Conservation (phyloP, 352 stramenopile species). For the Phytophthora parvispora region DNA sequence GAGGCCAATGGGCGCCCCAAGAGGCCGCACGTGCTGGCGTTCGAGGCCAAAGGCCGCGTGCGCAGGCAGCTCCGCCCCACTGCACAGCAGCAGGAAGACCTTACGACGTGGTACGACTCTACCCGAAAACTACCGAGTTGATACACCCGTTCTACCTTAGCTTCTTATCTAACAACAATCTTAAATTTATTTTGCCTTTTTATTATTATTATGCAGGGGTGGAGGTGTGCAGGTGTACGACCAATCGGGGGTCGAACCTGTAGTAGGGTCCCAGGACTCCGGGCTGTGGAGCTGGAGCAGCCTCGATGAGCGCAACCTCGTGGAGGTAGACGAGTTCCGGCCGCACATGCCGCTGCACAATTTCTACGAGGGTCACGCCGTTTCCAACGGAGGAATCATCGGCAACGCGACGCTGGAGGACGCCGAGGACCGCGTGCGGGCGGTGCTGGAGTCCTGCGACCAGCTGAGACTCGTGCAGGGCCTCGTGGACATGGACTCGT, state of each 20-base stretch:
- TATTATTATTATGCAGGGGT: constrained; percentile 38
- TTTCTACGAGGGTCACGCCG: constrained; percentile 73
- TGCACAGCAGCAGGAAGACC: constrained; percentile 33
- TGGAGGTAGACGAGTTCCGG: constrained; percentile 85
- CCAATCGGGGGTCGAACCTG: constrained; percentile 36
- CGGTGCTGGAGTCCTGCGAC: constrained; percentile 76
- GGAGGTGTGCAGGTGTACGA: constrained; percentile 77
- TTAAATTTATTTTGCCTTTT: neutral
- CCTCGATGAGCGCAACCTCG: constrained; percentile 62
- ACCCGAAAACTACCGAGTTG: neutral
- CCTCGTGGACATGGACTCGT: constrained; percentile 86
- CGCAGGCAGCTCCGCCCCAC: constrained; percentile 19
- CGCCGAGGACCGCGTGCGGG: constrained; percentile 69
- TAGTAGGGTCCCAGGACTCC: constrained; percentile 12
- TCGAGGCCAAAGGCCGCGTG: constrained; percentile 79
- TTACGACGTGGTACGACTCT: constrained; percentile 50
- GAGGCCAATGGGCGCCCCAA: constrained; percentile 50
- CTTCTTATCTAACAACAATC: neutral
- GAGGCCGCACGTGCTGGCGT: constrained; percentile 62
- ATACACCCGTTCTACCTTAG: neutral
- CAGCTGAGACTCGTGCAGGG: constrained; percentile 69
- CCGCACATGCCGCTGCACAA: constrained; percentile 84
- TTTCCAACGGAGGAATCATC: constrained; percentile 64
- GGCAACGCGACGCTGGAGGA: constrained; percentile 63
- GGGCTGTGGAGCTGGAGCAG: constrained; percentile 73